These are phyloP conservation scores for Ramaria rubella DNA, from an alignment of 768 basidiomycete genomes.

Conservation along the genomic window DNA sequence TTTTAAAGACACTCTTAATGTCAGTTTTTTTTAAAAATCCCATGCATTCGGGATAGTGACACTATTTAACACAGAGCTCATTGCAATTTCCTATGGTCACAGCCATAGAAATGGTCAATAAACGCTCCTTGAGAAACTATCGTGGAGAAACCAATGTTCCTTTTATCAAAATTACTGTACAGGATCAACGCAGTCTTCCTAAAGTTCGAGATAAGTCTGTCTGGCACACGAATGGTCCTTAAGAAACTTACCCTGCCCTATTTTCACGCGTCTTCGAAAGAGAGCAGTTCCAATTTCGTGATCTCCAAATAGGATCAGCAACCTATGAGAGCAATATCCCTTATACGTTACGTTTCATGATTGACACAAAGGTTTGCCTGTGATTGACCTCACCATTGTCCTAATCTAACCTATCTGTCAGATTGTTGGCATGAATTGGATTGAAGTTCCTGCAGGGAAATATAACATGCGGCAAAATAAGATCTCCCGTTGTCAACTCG, in stretches of 20 bases:
- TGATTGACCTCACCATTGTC: not conserved
- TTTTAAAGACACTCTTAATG: slow-evolving; percentile 70
- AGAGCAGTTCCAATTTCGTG: slow-evolving; percentile 62
- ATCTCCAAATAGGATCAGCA: slow-evolving; percentile 45
- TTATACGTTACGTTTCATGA: slow-evolving; percentile 93
- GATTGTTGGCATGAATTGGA: slow-evolving; percentile 99
- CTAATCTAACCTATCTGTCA: slow-evolving; percentile 24
- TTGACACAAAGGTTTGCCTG: slow-evolving; percentile 75
- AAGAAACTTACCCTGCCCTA: not conserved
- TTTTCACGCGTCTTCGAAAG: slow-evolving; percentile 55
- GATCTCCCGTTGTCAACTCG: slow-evolving; percentile 83
- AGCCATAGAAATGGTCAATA: slow-evolving; percentile 51
- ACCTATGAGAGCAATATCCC: slow-evolving; percentile 95
- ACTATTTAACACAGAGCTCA: slow-evolving; percentile 24
- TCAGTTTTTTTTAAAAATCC: slow-evolving; percentile 30
- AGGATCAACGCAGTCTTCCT: slow-evolving; percentile 69
- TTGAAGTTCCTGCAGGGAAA: slow-evolving; percentile 80
- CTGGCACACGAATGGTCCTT: slow-evolving; percentile 38
- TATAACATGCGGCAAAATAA: slow-evolving; percentile 63
- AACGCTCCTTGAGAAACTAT: slow-evolving; percentile 83
- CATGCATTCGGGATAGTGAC: not conserved
- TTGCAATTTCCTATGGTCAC: slow-evolving; percentile 36
- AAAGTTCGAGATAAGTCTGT: slow-evolving; percentile 83
- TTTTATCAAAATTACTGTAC: slow-evolving; percentile 80
- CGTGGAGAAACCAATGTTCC: slow-evolving; percentile 68